Conservation (phyloP, 2,329 filamentous ascomycete species). For the Trichophaea hybrida region DNA sequence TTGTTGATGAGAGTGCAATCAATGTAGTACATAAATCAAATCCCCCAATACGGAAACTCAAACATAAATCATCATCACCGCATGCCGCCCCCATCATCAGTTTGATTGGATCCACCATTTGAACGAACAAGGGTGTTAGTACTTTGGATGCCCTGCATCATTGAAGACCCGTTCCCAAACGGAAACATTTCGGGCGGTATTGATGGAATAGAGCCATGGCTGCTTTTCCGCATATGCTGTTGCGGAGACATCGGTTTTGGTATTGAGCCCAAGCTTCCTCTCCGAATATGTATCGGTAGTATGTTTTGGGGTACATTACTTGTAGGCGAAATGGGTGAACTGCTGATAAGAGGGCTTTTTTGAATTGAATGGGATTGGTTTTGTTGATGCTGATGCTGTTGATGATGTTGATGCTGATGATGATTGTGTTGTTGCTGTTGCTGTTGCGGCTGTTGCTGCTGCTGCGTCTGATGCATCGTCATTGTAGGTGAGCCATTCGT, state of each 20-base stretch:
- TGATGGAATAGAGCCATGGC: neutral
- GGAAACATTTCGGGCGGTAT: neutral
- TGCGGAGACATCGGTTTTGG: neutral
- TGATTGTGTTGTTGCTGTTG: neutral
- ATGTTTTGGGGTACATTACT: neutral
- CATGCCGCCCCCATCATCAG: neutral
- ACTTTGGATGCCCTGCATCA: neutral
- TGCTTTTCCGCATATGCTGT: neutral
- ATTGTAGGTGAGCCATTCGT: neutral
- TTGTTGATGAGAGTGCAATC: too few relatives aligned
- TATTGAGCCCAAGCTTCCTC: neutral
- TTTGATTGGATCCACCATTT: neutral
- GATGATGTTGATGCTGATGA: neutral
- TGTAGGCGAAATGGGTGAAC: neutral
- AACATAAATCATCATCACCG: neutral
- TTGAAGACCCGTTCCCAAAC: neutral
- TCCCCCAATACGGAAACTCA: too few relatives aligned
- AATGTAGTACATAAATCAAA: too few relatives aligned
- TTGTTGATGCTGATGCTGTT: neutral
- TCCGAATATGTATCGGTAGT: neutral
- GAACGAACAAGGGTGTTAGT: neutral
- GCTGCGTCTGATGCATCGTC: neutral
- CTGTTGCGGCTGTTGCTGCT: neutral
- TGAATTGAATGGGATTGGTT: neutral
- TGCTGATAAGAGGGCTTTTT: neutral